phyloP scores from a whole-genome alignment of 2,329 filamentous ascomycete genomes.

The Hawksworthiomyces lignivorus region DNA sequence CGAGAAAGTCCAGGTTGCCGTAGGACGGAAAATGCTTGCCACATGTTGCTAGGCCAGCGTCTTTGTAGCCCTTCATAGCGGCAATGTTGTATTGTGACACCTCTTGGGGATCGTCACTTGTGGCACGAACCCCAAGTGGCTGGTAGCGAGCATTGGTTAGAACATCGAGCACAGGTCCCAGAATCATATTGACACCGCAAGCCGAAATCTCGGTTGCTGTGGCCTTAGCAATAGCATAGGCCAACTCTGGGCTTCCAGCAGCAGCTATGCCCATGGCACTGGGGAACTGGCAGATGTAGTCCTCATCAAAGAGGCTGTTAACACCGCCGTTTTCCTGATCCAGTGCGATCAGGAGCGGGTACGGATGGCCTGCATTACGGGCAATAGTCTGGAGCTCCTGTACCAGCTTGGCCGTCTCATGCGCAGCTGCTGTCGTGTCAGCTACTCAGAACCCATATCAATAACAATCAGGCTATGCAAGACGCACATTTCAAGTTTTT shows the following conservation, averaged over 20 bases:
- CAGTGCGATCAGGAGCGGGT: slow-evolving; percentile 81
- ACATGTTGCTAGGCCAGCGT: slow-evolving; percentile 80
- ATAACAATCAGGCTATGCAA: too few relatives aligned
- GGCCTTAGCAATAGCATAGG: slow-evolving; percentile 85
- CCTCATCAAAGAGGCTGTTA: slow-evolving; percentile 92
- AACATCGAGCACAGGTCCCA: slow-evolving; percentile 89
- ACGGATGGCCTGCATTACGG: slow-evolving; percentile 79
- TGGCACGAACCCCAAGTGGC: slow-evolving; percentile 80
- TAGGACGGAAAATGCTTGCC: slow-evolving; percentile 97
- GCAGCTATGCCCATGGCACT: slow-evolving; percentile 97
- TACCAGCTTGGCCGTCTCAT: slow-evolving; percentile 80
- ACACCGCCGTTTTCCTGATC: slow-evolving; percentile 98
- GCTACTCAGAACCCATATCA: too few relatives aligned
- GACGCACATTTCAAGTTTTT: slow-evolving; percentile 73
- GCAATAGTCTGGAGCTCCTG: slow-evolving; percentile 91
- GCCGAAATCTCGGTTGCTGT: slow-evolving; percentile 88
- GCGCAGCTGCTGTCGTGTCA: slow-evolving; percentile 56
- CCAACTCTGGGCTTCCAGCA: slow-evolving; percentile 74
- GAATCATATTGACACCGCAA: slow-evolving; percentile 91
- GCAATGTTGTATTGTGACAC: slow-evolving; percentile 88
- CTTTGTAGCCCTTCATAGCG: slow-evolving; percentile 85
- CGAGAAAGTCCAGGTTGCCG: slow-evolving; percentile 87
- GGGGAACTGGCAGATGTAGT: slow-evolving; percentile 92
- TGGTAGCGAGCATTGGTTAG: slow-evolving; percentile 89
- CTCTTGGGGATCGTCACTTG: slow-evolving; percentile 89